These are phyloP conservation scores for Tardiomyces blankii DNA, from an alignment of 1,139 yeast genomes.

Conservation along the genomic window DNA sequence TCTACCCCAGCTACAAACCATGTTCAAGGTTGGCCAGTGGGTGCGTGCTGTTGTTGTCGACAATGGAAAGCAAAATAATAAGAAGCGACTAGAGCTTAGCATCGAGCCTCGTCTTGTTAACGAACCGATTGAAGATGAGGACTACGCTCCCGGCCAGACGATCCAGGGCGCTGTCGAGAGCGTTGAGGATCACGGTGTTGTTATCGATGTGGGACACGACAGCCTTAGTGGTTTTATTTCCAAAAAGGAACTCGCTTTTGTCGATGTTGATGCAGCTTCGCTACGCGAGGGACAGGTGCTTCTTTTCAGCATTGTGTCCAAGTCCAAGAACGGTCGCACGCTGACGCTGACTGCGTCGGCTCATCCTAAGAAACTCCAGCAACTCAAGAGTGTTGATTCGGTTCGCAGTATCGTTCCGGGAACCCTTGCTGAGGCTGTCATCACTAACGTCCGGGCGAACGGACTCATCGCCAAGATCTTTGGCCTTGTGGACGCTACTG, in stretches of 20 bases:
- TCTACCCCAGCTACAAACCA: constrained; percentile 43
- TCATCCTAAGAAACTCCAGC: constrained; percentile 31
- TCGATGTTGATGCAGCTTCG: constrained; percentile 21
- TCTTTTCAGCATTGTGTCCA: constrained; percentile 22
- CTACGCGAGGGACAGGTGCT: constrained; percentile 35
- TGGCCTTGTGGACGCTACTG: constrained; percentile 66
- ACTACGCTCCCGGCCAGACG: constrained; percentile 46
- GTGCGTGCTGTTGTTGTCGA: constrained; percentile 59
- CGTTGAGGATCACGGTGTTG: constrained; percentile 84
- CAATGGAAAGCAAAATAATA: constrained; percentile 11
- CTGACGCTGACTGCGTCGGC: constrained; percentile 42
- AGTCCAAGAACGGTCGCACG: constrained; percentile 41
- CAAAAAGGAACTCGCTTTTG: constrained; percentile 42
- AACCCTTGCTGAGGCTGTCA: constrained; percentile 59
- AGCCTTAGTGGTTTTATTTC: constrained; percentile 63
- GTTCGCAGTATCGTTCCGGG: constrained; percentile 83
- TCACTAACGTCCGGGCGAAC: constrained; percentile 45
- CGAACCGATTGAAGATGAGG: constrained; percentile 44
- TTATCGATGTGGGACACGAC: constrained; percentile 56
- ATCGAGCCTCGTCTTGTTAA: constrained; percentile 72
- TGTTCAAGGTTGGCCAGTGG: constrained; percentile 75
- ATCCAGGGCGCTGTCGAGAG: constrained; percentile 71
- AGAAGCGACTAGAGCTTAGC: constrained; percentile 57
- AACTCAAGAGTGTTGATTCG: constrained; percentile 48
- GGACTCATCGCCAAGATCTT: constrained; percentile 56